These are phyloP conservation scores for Blastobotrys malaysiensis DNA, from an alignment of 1,139 yeast genomes.

Conservation along the genomic window DNA sequence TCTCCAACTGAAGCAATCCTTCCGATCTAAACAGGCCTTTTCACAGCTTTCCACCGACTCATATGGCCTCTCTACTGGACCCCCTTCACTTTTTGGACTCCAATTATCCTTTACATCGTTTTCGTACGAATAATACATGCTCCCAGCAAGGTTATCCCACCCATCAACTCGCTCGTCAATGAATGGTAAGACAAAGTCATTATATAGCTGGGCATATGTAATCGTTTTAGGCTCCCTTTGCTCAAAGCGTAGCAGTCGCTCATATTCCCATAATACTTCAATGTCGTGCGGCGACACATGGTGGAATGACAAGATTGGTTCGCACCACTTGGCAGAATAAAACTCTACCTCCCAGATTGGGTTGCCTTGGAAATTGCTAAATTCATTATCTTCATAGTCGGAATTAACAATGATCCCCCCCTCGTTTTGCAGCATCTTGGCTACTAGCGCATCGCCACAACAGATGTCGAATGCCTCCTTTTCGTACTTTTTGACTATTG, in stretches of 20 bases:
- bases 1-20: constrained; percentile 26
- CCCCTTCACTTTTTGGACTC: constrained; percentile 8
- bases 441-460: constrained; percentile 36
- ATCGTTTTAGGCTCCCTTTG: constrained; percentile 20
- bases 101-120: constrained; percentile 10
- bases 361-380: constrained; percentile 30
- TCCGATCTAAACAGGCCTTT: constrained; percentile 20
- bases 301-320: constrained; percentile 34
- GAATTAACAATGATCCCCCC: not conserved
- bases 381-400: not conserved
- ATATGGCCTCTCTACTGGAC: constrained; percentile 17
- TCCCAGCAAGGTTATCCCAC: constrained; percentile 30
- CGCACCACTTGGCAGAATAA: constrained; percentile 27
- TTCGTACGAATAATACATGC: constrained; percentile 12
- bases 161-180: constrained; percentile 22
- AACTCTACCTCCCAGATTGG: constrained; percentile 19
- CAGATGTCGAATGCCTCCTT: constrained; percentile 24
- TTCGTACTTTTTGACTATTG: constrained; percentile 23
- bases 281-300: constrained; percentile 32
- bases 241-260: constrained; percentile 17
- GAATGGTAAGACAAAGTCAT: constrained; percentile 33
- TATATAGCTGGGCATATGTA: constrained; percentile 31
- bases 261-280: constrained; percentile 36
- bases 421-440: constrained; percentile 19
- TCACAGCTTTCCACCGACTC: constrained; percentile 23